Conservation (phyloP, 805 yeast genomes). For the Debaryomyces tyrocola region DNA sequence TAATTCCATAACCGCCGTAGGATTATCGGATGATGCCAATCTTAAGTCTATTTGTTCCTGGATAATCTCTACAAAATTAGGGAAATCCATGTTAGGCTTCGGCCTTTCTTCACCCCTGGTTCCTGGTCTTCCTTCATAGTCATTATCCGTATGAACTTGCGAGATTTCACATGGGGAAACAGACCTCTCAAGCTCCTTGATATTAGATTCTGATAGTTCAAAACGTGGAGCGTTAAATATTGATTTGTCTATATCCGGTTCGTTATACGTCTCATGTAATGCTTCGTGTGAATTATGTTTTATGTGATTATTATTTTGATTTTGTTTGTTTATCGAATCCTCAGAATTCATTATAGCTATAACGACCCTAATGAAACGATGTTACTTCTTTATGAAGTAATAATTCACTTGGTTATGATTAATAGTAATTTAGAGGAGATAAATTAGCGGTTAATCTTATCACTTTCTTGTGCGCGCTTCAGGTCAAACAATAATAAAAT, state of each 20-base stretch:
- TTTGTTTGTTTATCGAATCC: not conserved
- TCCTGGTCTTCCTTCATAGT: not conserved
- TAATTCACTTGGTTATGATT: no score
- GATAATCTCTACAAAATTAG: conserved; percentile 17
- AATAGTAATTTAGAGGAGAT: no score
- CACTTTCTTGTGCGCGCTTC: no score
- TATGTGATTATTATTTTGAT: not conserved
- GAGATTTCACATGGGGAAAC: conserved; percentile 34
- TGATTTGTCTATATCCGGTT: not conserved
- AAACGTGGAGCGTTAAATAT: not conserved
- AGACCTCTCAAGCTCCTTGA: conserved; percentile 25
- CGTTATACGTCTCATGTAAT: not conserved
- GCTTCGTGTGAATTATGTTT: not conserved
- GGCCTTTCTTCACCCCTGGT: not conserved
- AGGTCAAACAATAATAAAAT: no score
- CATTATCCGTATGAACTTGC: conserved; percentile 1
- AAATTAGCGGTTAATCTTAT: no score
- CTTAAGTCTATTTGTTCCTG: conserved; percentile 54
- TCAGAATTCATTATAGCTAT: not conserved
- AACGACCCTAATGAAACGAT: not conserved
- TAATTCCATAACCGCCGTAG: conserved; percentile 80
- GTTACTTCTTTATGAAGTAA: no score
- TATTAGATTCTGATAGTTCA: conserved; percentile 8
- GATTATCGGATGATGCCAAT: conserved; percentile 65
- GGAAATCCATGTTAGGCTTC: conserved; percentile 3